Evolutionary conservation across 1,284 basidiomycete genomes (phyloP), one percentile per base, ranked within the genome.

Genomic region (Golubevia pallescens): DNA sequence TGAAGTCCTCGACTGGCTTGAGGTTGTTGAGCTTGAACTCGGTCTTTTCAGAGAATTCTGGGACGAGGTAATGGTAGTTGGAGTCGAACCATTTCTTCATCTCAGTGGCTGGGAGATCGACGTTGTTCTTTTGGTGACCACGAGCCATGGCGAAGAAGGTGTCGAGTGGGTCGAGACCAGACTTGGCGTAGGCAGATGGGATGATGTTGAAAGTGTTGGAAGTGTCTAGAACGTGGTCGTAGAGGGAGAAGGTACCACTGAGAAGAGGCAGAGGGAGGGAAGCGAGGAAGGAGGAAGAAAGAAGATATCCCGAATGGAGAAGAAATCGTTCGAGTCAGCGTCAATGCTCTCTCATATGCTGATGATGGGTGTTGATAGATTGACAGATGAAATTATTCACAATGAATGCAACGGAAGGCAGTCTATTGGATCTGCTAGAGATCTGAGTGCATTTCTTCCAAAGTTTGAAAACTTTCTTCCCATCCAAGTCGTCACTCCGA

Each of bases 11-110:
- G 71, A 98, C 90, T 68, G 93, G 91, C 76, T 86, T 86, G 89
- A 97, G 97, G 92, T 97, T 97, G 88, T 92, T 90, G 86, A 99
- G 89, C 88, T 95, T 94, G 91, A 99, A 98, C 77, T 95, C 91
- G 68, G 93, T 94, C 82, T 90, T 89, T 70, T 95, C 92, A 21
- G 93, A 93, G 87, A 99, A 91, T 89, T 99, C 97, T 70, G 95
- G 96, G 73, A 98, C 96, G 87, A 99, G 94, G 86, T 93, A 96
- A 89, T 99, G 97, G 90, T 99, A 99, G 91, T 99, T 99, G 66
- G 95, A 97, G 89, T 99, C 96, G 87, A 98, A 99, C 94, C 95
- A 97, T 88, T 97, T 97, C 91, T 97, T 97, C 96, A 98, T 99
- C 89, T 98, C 96, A 78, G 91, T 95, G 63, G 96, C 96, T 62